Evolutionary conservation across 2,329 filamentous ascomycete genomes (phyloP), one percentile per base, ranked within the genome.

Genomic region (Pyrenochaeta sp.): DNA sequence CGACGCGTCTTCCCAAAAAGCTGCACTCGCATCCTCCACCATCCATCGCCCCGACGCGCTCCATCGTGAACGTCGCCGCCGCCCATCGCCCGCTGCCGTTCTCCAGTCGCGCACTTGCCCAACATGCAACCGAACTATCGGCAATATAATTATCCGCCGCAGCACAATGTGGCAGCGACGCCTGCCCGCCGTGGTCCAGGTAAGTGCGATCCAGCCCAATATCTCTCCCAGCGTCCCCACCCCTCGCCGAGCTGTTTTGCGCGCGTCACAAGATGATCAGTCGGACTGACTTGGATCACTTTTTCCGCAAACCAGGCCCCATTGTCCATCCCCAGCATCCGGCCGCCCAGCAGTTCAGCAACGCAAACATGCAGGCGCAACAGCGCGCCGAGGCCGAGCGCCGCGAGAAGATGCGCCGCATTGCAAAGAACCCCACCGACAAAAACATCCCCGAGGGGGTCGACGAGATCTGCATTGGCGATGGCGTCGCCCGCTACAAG

Each of bases 361-460:
- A 60, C 62, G 44, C 68, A 40, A 60, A 59, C 18, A 54, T 74
- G 60, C 74, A 77, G 42, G 71, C 72, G 43, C 74, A 77, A 51
- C 69, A 74, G 45, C 69, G 72, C 44, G 74, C 73, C 48, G 71
- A 73, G 34, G 57, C 69, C 41, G 73, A 79, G 54, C 82, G 83
- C 30, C 80, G 78, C 56, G 86, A 89, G 68, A 79, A 84, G 52
- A 85, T 88, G 31, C 90, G 92, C 71, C 85, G 91, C 49, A 85
- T 90, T 58, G 90, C 89, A 65, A 85, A 86, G 67, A 95, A 93
- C 73, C 94, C 94, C 1, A 96, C 91, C 45, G 94, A 99, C 73
- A 96, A 90, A 79, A 94, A 90, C 61, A 85, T 99, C 18, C 92
- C 94, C 26, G 92, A 97, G 54, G 91, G 90, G 42, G 81, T 96